A percentile compares a stretch with the other conserved stretches of the same genome.
phyloP scores from a whole-genome alignment of 78 protist genomes.

The Dictyostelium purpureum region DNA sequence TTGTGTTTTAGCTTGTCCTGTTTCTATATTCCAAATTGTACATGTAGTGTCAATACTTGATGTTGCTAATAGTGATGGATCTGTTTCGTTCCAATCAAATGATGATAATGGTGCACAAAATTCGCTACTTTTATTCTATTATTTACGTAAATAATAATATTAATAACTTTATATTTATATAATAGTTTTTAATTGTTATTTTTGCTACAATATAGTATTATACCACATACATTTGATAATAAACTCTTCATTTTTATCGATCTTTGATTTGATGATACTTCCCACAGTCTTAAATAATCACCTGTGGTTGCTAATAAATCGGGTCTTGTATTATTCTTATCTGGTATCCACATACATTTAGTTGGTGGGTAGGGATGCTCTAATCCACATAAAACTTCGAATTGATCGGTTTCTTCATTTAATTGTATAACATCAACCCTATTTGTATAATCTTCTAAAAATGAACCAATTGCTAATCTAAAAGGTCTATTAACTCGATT shows the following conservation, averaged over 20 bases:
- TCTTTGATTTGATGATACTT: conserved; percentile 58
- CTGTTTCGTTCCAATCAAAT: conserved; percentile 97
- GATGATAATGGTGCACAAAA: conserved; percentile 98
- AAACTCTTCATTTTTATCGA: conserved; percentile 55
- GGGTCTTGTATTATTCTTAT: conserved; percentile 18
- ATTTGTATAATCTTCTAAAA: conserved; percentile 92
- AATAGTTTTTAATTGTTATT: neutral
- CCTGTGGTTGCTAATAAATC: conserved; percentile 98
- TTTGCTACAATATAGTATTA: neutral
- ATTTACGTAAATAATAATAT: neutral
- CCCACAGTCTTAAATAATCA: conserved; percentile 97
- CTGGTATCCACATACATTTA: conserved; percentile 95
- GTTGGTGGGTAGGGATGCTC: conserved; percentile 98
- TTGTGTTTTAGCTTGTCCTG: conserved; percentile 92
- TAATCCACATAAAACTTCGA: conserved; percentile 71
- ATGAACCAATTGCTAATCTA: conserved; percentile 96
- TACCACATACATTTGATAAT: conserved; percentile 78
- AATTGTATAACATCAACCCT: conserved; percentile 82
- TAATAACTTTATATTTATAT: neutral
- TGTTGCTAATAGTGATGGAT: conserved; percentile 94
- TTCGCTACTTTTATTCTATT: conserved; percentile 91
- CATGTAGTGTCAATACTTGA: conserved; percentile 96
- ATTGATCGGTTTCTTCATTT: conserved; percentile 61
- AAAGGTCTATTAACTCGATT: conserved; percentile 82
- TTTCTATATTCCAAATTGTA: conserved; percentile 96